Evolutionary conservation across 345 rosid genomes (phyloP), one percentile per base, ranked within the genome.

Genomic region (Rhodomyrtus tomentosa): DNA sequence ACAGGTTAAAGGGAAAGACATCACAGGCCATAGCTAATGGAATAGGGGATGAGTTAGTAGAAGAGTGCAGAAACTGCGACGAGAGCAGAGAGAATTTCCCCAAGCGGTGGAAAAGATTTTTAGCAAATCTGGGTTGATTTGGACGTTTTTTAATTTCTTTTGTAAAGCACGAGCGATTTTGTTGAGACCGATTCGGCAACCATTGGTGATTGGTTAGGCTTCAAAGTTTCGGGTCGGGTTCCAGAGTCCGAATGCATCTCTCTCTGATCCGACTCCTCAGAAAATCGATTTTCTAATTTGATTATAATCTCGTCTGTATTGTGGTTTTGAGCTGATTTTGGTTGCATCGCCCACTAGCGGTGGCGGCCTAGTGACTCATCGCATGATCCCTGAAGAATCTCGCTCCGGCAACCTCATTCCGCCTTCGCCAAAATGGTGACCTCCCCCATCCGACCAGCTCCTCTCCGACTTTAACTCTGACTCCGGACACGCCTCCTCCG

Each of bases 401-500:
- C 40, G 45, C 45, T 42, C 45, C 45, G 45, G 45, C 45, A 42
- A 42, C 45, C 45, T 42, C 45, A 42, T 42, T 42, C 45, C 45
- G 4, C 45, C 55, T 14, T 22, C 85, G 45, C 51, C 25, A 79
- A 84, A 83, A 92, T 92, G 96, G 87, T 89, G 80, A 13, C 90
- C 85, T 84, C 73, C 82, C 56, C 91, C 91, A 32, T 89, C 84
- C 88, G 36, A 80, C 85, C n/a, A n/a, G n/a, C n/a, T n/a, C 14
- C 42, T 88, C 89, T 81, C 88, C 27, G 85, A 56, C 40, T 84
- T 95, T 14, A 95, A 92, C 55, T 91, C 98, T 45, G 99, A 93
- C 54, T 84, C 91, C 38, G 95, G 91, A 25, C 82, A 85, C 80
- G 88, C 89, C 83, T 90, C 87, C 56, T 49, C 83, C n/a, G 89